Conservation (phyloP, 2,329 filamentous ascomycete genomes). For the Aspergillus sp. region DNA sequence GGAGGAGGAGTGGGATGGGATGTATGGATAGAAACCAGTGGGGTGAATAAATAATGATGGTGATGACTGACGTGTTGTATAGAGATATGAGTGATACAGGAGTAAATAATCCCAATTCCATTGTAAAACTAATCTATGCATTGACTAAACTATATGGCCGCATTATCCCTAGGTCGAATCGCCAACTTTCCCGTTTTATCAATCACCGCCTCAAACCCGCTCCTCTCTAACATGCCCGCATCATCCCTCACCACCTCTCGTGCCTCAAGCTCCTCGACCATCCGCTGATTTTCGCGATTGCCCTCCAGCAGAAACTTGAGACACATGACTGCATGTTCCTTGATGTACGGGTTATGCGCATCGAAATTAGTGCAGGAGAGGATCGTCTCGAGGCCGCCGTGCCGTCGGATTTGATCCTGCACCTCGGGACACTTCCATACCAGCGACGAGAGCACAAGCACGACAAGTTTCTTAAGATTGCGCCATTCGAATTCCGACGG, state of each 20-base stretch:
- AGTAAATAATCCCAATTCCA: too few relatives aligned
- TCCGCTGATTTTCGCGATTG: conserved; percentile 45
- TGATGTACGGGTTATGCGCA: conserved; percentile 87
- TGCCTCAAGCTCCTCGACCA: conserved; percentile 43
- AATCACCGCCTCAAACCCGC: conserved; percentile 37
- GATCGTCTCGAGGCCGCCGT: conserved; percentile 78
- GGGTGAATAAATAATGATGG: background rate
- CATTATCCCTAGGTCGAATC: conserved; percentile 24
- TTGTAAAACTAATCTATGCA: too few relatives aligned
- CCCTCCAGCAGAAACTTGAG: conserved; percentile 61
- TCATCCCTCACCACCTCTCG: conserved; percentile 37
- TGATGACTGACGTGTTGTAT: background rate
- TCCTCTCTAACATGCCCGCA: conserved; percentile 32
- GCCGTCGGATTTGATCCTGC: conserved; percentile 76
- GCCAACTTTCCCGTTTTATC: conserved; percentile 37
- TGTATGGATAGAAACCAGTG: conserved; percentile 31
- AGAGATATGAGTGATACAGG: too few relatives aligned
- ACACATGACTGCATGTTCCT: conserved; percentile 81
- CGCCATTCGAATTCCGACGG: conserved; percentile 62
- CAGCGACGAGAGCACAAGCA: conserved; percentile 80
- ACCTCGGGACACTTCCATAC: conserved; percentile 80
- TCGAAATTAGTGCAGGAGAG: conserved; percentile 87
- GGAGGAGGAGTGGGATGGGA: conserved; percentile 42
- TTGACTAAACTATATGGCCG: too few relatives aligned
- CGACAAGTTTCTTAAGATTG: conserved; percentile 87